These are phyloP conservation scores for Datura wrightii DNA, from an alignment of 257 asterid species.

Conservation along the genomic window DNA sequence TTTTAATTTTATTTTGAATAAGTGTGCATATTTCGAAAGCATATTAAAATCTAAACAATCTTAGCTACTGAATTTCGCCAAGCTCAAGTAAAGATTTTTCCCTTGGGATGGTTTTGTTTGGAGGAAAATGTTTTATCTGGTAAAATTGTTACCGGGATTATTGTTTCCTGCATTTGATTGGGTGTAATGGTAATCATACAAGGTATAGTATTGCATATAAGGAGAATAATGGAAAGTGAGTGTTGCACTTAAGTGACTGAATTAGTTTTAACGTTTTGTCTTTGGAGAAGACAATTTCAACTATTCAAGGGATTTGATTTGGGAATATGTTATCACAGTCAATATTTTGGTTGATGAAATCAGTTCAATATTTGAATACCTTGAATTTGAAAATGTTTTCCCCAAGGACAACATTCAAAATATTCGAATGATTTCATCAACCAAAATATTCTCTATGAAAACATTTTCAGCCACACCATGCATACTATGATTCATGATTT, in stretches of 20 bases:
- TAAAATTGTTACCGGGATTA: not conserved
- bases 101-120: not conserved
- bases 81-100: not conserved
- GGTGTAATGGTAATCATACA: not conserved
- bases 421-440: slow-evolving; percentile 1
- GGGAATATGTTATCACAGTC: not conserved
- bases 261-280: not conserved
- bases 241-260: not conserved
- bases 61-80: not conserved
- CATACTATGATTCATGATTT: not conserved
- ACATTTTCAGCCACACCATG: slow-evolving; percentile 6
- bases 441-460: not conserved
- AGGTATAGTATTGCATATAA: not conserved
- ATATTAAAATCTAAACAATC: not conserved
- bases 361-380: not conserved
- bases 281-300: not conserved
- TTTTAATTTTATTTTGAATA: not conserved
- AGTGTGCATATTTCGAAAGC: not conserved
- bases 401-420: not conserved
- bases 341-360: not conserved
- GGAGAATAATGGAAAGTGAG: not conserved
- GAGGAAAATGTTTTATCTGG: not conserved
- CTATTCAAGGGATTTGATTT: not conserved
- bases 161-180: not conserved
- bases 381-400: slow-evolving; percentile 11